Evolutionary conservation across 2,329 filamentous ascomycete genomes (phyloP), one percentile per base, ranked within the genome.

Genomic region (Stylonectria norvegica): DNA sequence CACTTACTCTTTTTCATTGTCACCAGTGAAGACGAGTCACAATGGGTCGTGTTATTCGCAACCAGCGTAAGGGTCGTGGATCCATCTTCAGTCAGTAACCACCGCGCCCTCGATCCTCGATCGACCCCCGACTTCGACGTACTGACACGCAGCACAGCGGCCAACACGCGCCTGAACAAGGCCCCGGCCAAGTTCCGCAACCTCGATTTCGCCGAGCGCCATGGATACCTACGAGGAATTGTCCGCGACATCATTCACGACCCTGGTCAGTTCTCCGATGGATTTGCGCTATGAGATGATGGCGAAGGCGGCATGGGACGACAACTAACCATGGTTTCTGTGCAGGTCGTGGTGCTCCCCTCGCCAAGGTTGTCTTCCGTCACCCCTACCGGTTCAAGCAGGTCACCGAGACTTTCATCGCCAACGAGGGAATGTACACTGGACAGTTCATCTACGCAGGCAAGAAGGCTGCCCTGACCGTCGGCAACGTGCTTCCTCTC

Each of bases 391-490:
- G 84, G 74, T 97, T 88, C 86, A 95, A 95, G 85, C 85, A 90
- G 70, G 78, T 89, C 71, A 91, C 86, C 72, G 90, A 98, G 85
- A 98, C 93, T 62, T 96, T 98, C 85, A 98, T 98, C 69, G 93
- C 93, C 75, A 98, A 97, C 78, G 93, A 97, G 81, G 93, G 93
- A 79, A 96, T 97, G 90, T 98, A 97, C 88, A 96, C 93, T 59
- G 93, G 93, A 71, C 93, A 98, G 76, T 98, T 98, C 83, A 89
- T 98, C 85, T 98, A 98, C 77, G 93, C 91, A 69, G 93, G 93
- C 71, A 98, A 98, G 89, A 93, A 95, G 78, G 93, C 93, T 65
- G 79, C 85, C 58, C 83, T 98, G 67, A 97, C 87, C 66, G 85
- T 98, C 72, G 93, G 93, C 73, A 98, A 98, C 82, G 76, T 98